Base-by-base conservation (phyloP, 208 protist species). In the Leishmania arabica region DNA sequence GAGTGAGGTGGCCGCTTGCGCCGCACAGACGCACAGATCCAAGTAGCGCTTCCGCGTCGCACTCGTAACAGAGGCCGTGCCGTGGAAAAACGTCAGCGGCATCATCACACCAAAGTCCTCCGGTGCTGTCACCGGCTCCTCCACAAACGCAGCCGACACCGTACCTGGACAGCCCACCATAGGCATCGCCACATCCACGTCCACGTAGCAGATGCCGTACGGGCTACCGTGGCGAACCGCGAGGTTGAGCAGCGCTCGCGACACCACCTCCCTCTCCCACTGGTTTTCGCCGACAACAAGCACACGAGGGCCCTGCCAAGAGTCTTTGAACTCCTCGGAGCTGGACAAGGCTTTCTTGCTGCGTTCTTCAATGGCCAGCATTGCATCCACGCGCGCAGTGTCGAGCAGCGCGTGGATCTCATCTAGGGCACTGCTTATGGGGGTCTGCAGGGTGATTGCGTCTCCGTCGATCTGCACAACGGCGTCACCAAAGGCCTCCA, bases 1-100 rank as follows among this genome's bases (percentile, higher is more conserved):
- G 58, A 93, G 88, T 17, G 90, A 90, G 17, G 85, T 84, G 24
- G 86, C 83, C 5, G 89, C 90, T 65, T 95, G 88, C 40, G 88
- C 87, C 13, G 83, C 74, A 34, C 80, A 90, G 3, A 89, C 83
- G 78, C 95, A 97, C 42, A 95, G 62, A 75, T 97, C 95, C 17
- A 97, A 83, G 69, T 96, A 97, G 2, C 92, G 92, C 77, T 95
- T 93, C 21, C 91, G 88, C 45, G 92, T 92, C 2, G 85, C 73
- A 34, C 74, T 60, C 40, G 81, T 89, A 17, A 96, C 88, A 15
- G 68, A 76, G 27, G 90, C 82, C 47, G 88, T 84, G 58, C 95
- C 95, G 81, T 94, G 91, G 62, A 97, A 97, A 73, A 96, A 96
- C 9, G 81, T 82, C 7, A 97, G 84, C 64, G 95, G 92, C 90